Percentiles rank a stretch among this genome's conserved stretches.
phyloP scores from a whole-genome alignment of 164 flowering plant species.

The Nelumbo lutea region DNA sequence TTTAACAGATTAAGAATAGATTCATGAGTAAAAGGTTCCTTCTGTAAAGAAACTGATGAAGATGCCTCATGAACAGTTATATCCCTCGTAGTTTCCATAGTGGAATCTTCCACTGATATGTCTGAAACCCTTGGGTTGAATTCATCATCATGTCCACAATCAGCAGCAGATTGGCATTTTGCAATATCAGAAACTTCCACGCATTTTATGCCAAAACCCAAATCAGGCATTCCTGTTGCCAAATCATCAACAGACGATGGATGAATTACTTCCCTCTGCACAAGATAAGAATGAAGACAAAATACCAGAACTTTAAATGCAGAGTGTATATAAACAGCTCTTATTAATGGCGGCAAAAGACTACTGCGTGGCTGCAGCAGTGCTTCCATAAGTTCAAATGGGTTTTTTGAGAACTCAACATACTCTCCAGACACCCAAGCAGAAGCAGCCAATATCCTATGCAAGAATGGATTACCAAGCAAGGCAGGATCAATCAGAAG shows the following conservation, averaged over 20 bases:
- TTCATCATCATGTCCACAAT: slow-evolving; percentile 25
- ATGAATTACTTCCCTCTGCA: slow-evolving; percentile 20
- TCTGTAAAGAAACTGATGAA: slow-evolving; percentile 16
- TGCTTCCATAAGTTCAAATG: slow-evolving; percentile 76
- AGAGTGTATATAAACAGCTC: slow-evolving; percentile 83
- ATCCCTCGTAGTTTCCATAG: slow-evolving; percentile 15
- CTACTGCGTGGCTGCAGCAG: slow-evolving; percentile 78
- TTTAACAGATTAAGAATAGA: slow-evolving; percentile 46
- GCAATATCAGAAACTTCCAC: slow-evolving; percentile 21
- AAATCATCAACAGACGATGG: slow-evolving; percentile 25
- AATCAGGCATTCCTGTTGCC: slow-evolving; percentile 16
- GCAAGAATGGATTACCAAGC: slow-evolving; percentile 70
- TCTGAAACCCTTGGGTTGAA: slow-evolving; percentile 24
- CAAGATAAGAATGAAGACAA: slow-evolving; percentile 42
- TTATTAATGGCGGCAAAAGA: slow-evolving; percentile 68
- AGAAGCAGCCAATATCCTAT: slow-evolving; percentile 71
- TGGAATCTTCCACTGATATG: slow-evolving; percentile 20
- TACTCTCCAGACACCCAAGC: slow-evolving; percentile 95
- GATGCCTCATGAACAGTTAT: slow-evolving; percentile 15
- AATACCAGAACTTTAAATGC: slow-evolving; percentile 66
- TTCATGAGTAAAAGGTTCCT: slow-evolving; percentile 29
- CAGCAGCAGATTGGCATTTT: slow-evolving; percentile 17
- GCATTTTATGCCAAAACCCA: slow-evolving; percentile 12
- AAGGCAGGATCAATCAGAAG: slow-evolving; percentile 91
- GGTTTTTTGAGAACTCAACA: slow-evolving; percentile 67